phyloP scores from a whole-genome alignment of 2,329 filamentous ascomycete species.

The Cordyceps cateniannulata region DNA sequence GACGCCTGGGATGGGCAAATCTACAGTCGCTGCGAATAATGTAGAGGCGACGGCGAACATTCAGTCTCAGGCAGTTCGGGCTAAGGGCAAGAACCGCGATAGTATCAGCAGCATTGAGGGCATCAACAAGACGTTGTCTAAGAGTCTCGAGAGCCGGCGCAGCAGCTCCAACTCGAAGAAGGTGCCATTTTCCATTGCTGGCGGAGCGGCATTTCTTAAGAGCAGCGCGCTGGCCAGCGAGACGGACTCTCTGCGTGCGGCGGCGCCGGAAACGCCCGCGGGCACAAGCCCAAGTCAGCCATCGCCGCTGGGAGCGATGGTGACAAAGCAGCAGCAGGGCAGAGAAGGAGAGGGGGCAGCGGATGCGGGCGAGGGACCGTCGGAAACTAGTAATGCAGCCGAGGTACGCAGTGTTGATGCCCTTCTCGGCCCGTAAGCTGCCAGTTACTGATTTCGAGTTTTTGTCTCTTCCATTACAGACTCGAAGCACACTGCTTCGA shows the following conservation, averaged over 20 bases:
- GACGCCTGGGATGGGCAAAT: constrained; percentile 88
- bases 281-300: constrained; percentile 36
- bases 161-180: constrained; percentile 84
- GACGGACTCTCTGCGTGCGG: constrained; percentile 51
- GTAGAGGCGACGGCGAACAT: constrained; percentile 79
- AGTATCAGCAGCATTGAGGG: constrained; percentile 58
- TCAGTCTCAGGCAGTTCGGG: constrained; percentile 41
- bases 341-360: neutral
- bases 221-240: constrained; percentile 50
- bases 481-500: constrained; percentile 26
- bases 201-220: constrained; percentile 36
- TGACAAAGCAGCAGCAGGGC: constrained; percentile 18
- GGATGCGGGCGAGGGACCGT: constrained; percentile 14
- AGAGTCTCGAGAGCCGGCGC: constrained; percentile 83
- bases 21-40: constrained; percentile 80
- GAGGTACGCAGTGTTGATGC: constrained; percentile 52
- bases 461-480: constrained; percentile 16
- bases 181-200: constrained; percentile 48
- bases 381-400: constrained; percentile 22
- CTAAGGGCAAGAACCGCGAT: constrained; percentile 39
- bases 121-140: constrained; percentile 72
- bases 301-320: constrained; percentile 18
- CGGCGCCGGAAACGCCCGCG: constrained; percentile 34
- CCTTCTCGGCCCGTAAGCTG: constrained; percentile 38
- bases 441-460: constrained; percentile 1